Conservation (phyloP, 1,284 basidiomycete genomes). For the Inonotus obliquus region DNA sequence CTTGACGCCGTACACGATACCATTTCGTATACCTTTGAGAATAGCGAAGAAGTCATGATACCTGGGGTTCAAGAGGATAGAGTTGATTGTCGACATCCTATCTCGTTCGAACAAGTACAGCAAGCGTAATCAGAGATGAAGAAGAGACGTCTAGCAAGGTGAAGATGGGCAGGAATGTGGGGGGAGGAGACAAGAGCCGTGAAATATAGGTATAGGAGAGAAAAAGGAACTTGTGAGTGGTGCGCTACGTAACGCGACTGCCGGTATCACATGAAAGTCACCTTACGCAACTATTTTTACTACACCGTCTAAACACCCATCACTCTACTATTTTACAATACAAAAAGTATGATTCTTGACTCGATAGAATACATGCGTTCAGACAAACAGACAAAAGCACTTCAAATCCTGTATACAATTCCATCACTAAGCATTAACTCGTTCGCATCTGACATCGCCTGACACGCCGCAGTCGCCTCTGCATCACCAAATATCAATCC, state of each 20-base stretch:
- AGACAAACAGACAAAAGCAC: conserved; percentile 17
- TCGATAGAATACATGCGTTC: conserved; percentile 22
- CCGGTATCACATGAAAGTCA: conserved; percentile 8
- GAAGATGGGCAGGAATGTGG: not conserved
- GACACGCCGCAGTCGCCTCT: conserved; percentile 75
- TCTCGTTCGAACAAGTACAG: not conserved
- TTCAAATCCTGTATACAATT: conserved; percentile 67
- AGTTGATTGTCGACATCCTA: conserved; percentile 33
- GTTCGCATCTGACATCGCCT: conserved; percentile 77
- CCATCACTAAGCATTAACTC: conserved; percentile 87
- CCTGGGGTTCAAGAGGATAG: conserved; percentile 58
- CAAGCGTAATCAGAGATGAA: not conserved
- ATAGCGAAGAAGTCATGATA: conserved; percentile 90
- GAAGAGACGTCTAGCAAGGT: not conserved
- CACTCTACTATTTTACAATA: not conserved
- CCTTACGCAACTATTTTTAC: not conserved
- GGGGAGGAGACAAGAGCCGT: not conserved
- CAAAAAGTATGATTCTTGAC: conserved; percentile 6
- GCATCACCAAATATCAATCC: conserved; percentile 71
- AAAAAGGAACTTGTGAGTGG: not conserved
- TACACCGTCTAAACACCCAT: not conserved
- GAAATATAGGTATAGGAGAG: not conserved
- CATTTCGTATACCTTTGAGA: conserved; percentile 93
- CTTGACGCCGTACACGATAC: conserved; percentile 89
- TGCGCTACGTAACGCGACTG: conserved; percentile 2